Base-by-base conservation (phyloP, 2,329 filamentous ascomycete species). In the Pseudogymnoascus sp. region DNA sequence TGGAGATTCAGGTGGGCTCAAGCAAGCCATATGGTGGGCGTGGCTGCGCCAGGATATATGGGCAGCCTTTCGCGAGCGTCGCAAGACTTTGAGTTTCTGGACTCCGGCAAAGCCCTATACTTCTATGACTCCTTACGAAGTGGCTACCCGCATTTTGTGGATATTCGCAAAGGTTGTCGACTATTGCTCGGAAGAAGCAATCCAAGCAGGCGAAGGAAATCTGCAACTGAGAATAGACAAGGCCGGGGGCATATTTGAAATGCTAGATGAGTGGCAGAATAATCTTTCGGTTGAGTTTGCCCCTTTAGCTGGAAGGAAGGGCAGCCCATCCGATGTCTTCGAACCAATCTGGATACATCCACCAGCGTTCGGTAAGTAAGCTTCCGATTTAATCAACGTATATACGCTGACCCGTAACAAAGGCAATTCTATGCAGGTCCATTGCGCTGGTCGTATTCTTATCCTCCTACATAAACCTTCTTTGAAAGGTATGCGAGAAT, bases 1-100 rank as follows among this genome's bases (percentile, higher is more conserved):
- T 62, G 85, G 84, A 1, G 83, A 83, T 60, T 81, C 79, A 0
- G 79, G 81, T 0, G 82, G 84, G 0, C 74, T 88, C 0, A 77
- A 81, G 43, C 79, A 82, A 65, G 81, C 84, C 0, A 82, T 84
- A 0, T 88, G 85, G 85, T 88, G 85, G 85, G 80, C 81, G 0
- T 88, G 85, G 85, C 74, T 88, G 3, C 76, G 83, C n/a, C 85
- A 88, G 68, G 85, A 88, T 68, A 78, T 85, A 0, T 88, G 84
- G 84, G 84, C 83, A 1, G 84, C 84, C 0, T 86, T 87, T 66
- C 78, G 83, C 0, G 84, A 87, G 68, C 77, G 78, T 22, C 75
- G 85, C 4, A 77, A 79, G 6, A 79, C 80, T 2, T 79, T 86
- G 65, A 86, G 79, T 35, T 84, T 85, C 59, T 87, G 84, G 82